Percentiles rank a stretch among this genome's conserved stretches.
These are phyloP conservation scores for Agrocybe chaxingu DNA, from an alignment of 768 basidiomycete genomes.

Conservation along the genomic window DNA sequence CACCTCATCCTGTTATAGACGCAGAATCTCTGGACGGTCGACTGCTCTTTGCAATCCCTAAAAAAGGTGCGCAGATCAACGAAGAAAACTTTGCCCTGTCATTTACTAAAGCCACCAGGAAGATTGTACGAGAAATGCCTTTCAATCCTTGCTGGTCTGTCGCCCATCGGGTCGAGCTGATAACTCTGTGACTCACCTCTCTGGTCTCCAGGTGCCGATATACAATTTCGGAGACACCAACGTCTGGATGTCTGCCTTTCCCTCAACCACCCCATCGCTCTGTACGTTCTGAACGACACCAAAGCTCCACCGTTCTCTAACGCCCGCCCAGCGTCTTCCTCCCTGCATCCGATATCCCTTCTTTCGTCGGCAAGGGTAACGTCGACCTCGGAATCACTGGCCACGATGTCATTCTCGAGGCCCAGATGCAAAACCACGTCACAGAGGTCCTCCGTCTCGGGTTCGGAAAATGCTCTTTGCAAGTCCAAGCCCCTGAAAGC, in stretches of 20 bases:
- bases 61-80: conserved; percentile 70
- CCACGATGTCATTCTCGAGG: conserved; percentile 94
- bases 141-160: conserved; percentile 75
- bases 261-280: conserved; percentile 87
- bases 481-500: conserved; percentile 87
- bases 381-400: conserved; percentile 98
- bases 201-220: conserved; percentile 74
- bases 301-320: not conserved
- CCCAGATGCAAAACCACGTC: conserved; percentile 75
- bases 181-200: conserved; percentile 8
- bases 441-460: conserved; percentile 80
- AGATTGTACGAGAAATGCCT: conserved; percentile 90
- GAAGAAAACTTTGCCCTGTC: conserved; percentile 3
- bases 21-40: conserved; percentile 81
- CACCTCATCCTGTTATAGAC: conserved; percentile 34
- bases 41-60: conserved; percentile 92
- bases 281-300: conserved; percentile 50
- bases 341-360: conserved; percentile 95
- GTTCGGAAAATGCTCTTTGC: conserved; percentile 88
- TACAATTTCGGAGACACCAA: conserved; percentile 85
- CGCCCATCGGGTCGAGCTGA: not conserved
- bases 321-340: conserved; percentile 78
- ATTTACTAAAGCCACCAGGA: conserved; percentile 40
- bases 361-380: conserved; percentile 96
- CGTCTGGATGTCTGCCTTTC: conserved; percentile 93